Conservation (phyloP, 2,329 filamentous ascomycete species). For the Periconia macrospinosa region DNA sequence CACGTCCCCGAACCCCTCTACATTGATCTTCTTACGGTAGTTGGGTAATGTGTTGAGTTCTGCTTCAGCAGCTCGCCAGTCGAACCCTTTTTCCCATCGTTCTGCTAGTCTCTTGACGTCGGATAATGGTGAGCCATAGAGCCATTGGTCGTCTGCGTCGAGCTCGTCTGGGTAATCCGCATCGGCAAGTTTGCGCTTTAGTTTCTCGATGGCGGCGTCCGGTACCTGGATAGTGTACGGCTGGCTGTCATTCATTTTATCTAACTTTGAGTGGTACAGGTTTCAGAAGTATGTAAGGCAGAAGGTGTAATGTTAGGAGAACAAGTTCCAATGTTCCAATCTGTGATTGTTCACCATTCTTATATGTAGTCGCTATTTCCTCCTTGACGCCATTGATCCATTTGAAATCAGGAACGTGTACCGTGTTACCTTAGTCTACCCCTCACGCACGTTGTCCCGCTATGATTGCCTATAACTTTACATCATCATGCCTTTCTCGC, state of each 20-base stretch:
- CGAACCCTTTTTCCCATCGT: slow-evolving; percentile 60
- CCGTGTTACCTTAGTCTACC: too few species aligned
- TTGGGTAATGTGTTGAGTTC: slow-evolving; percentile 64
- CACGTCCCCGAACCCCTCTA: slow-evolving; percentile 62
- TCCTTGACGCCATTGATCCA: too few species aligned
- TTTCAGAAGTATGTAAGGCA: not conserved
- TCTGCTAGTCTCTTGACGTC: slow-evolving; percentile 62
- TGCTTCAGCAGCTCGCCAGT: slow-evolving; percentile 64
- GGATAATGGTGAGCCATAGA: slow-evolving; percentile 61
- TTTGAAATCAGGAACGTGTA: too few species aligned
- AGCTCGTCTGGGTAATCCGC: slow-evolving; percentile 61
- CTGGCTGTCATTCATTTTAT: slow-evolving; percentile 8
- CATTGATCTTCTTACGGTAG: slow-evolving; percentile 55
- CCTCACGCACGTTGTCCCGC: too few species aligned
- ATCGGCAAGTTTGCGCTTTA: slow-evolving; percentile 59
- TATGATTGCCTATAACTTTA: too few species aligned
- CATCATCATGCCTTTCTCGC: too few species aligned
- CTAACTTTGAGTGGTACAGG: not conserved
- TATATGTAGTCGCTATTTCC: too few species aligned
- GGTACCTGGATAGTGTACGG: slow-evolving; percentile 31
- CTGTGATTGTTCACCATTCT: too few species aligned
- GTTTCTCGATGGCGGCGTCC: slow-evolving; percentile 53
- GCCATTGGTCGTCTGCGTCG: slow-evolving; percentile 50
- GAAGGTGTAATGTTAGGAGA: too few species aligned
- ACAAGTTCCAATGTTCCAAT: too few species aligned